phyloP scores from a whole-genome alignment of 2,329 filamentous ascomycete genomes.

The Diplocarpon mali region DNA sequence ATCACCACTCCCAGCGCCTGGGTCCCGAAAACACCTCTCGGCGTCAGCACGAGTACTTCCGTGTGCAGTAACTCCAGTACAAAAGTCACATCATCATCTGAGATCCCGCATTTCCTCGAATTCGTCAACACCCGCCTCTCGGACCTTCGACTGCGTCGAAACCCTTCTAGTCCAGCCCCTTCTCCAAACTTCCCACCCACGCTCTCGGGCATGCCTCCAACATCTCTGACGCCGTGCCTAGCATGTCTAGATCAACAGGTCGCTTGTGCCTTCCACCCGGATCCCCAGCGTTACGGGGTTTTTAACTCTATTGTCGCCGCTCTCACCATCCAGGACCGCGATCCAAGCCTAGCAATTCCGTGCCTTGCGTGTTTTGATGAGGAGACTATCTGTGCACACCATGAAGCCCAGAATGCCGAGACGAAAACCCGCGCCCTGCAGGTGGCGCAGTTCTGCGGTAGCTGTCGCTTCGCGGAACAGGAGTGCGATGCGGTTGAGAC shows the following conservation, averaged over 20 bases:
- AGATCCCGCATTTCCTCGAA: neutral
- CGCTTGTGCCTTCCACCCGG: neutral
- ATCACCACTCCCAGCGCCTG: neutral
- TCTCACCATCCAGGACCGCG: neutral
- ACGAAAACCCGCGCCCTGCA: neutral
- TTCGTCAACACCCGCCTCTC: neutral
- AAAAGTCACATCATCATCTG: neutral
- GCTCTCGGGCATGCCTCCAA: neutral
- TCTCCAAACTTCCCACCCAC: neutral
- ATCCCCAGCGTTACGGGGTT: neutral
- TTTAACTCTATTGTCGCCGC: neutral
- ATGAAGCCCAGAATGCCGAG: neutral
- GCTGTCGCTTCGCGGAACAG: neutral
- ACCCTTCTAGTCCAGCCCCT: neutral
- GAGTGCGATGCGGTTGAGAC: neutral
- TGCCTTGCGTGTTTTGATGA: constrained; percentile 2
- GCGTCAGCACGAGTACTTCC: neutral
- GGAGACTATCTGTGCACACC: neutral
- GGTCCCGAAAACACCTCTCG: neutral
- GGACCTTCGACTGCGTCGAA: neutral
- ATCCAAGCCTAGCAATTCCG: neutral
- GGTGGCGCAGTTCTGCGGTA: neutral
- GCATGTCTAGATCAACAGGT: neutral
- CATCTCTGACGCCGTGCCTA: neutral
- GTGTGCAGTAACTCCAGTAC: neutral